A percentile compares a stretch with the other conserved stretches of the same genome.
Evolutionary conservation across 306 rosid species (phyloP).

Genomic region (Lathyrus aphaca): DNA sequence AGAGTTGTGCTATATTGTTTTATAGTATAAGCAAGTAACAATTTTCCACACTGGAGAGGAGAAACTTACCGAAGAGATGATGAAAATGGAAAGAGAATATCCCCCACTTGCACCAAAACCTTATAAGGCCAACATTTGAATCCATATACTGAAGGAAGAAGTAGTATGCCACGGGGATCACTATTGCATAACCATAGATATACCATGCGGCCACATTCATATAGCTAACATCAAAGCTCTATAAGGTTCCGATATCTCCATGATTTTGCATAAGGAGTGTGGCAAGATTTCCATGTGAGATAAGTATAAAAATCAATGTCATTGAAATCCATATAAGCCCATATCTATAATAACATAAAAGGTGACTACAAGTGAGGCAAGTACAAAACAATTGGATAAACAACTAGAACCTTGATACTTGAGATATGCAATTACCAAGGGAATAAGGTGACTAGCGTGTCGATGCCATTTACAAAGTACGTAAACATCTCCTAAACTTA

Average conservation of each 20-base stretch:
- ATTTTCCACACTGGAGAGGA: conserved; percentile 12
- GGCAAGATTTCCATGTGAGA: conserved; percentile 89
- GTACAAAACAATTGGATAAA: no score
- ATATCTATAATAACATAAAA: no score
- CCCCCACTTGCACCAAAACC: conserved; percentile 99
- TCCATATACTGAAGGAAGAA: conserved; percentile 87
- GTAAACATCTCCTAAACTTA: no score
- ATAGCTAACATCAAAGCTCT: conserved; percentile 88
- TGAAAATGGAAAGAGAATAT: conserved; percentile 87
- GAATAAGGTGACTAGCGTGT: no score
- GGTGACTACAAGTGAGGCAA: no score
- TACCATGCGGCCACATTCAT: conserved; percentile 75
- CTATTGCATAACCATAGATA: conserved; percentile 79
- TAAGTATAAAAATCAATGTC: conserved; percentile 83
- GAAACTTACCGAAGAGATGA: conserved; percentile 78
- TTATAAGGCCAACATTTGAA: conserved; percentile 69
- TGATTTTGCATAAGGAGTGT: conserved; percentile 81
- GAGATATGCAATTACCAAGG: no score
- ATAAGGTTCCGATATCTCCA: conserved; percentile 51
- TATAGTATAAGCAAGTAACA: not conserved
- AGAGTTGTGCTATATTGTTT: conserved; percentile 17
- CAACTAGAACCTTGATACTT: no score
- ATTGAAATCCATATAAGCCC: no score
- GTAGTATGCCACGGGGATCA: conserved; percentile 86
- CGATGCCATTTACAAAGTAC: no score